phyloP scores from a whole-genome alignment of 2,329 filamentous ascomycete genomes.

The Apiospora hydei region DNA sequence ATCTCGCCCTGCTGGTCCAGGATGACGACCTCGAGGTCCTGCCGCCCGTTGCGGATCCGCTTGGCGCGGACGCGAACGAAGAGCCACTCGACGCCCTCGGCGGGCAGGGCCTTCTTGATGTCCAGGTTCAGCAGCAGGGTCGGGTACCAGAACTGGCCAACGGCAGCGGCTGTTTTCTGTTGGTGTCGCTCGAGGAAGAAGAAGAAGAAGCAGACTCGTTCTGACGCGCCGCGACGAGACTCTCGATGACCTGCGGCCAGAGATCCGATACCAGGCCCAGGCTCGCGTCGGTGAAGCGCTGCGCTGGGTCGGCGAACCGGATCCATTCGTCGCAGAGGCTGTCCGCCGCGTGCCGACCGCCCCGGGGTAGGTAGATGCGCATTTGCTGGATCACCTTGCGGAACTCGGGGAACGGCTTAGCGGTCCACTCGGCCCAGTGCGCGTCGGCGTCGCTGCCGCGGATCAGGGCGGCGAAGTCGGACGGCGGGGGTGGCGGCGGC shows the following conservation, averaged over 20 bases:
- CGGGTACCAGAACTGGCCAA: slow-evolving; percentile 64
- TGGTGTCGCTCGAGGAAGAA: too few species aligned
- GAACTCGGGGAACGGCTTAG: slow-evolving; percentile 35
- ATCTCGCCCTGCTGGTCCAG: slow-evolving; percentile 38
- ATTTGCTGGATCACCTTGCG: slow-evolving; percentile 37
- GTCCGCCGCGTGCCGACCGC: slow-evolving; percentile 31
- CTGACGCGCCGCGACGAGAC: slow-evolving; percentile 28
- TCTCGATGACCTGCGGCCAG: slow-evolving; percentile 40
- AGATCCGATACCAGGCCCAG: slow-evolving; percentile 40
- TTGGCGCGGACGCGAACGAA: slow-evolving; percentile 59
- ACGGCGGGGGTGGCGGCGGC: slow-evolving; percentile 36
- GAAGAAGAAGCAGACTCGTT: background rate
- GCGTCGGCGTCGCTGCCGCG: slow-evolving; percentile 38
- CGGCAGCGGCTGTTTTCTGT: background rate
- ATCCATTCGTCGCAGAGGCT: slow-evolving; percentile 42
- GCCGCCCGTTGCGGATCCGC: slow-evolving; percentile 35
- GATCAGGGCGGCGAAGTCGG: slow-evolving; percentile 34
- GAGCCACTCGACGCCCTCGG: slow-evolving; percentile 71
- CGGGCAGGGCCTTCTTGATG: slow-evolving; percentile 73
- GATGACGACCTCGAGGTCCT: slow-evolving; percentile 41
- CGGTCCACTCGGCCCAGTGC: slow-evolving; percentile 33
- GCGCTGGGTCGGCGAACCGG: slow-evolving; percentile 37
- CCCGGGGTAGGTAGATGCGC: slow-evolving; percentile 35
- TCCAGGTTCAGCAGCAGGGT: slow-evolving; percentile 74
- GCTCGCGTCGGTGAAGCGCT: slow-evolving; percentile 37